phyloP scores from a whole-genome alignment of 2,329 filamentous ascomycete species.

The Epichloe sibirici region DNA sequence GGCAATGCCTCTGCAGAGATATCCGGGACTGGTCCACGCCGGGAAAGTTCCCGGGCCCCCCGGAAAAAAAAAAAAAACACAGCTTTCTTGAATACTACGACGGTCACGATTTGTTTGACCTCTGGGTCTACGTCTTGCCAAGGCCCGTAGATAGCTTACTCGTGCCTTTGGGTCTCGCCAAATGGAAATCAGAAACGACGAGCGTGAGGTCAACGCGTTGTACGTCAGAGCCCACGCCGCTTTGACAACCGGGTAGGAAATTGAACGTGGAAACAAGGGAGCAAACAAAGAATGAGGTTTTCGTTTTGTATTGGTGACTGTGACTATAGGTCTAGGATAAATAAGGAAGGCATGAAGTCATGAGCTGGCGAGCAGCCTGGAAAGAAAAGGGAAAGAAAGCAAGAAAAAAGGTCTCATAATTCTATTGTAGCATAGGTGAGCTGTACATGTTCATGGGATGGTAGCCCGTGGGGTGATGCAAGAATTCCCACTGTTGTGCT shows the following conservation, averaged over 20 bases:
- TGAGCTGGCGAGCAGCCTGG: neutral
- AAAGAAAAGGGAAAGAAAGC: neutral
- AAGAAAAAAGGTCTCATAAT: neutral
- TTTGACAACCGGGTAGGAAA: neutral
- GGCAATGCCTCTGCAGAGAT: too few relatives aligned
- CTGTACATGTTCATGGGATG: slow-evolving; percentile 3
- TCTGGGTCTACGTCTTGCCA: neutral
- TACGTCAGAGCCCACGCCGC: neutral
- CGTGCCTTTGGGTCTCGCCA: neutral
- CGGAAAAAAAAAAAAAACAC: too few relatives aligned
- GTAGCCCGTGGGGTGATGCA: slow-evolving; percentile 1
- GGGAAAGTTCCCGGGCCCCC: too few relatives aligned
- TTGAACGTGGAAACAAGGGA: too few relatives aligned
- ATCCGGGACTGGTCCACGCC: too few relatives aligned
- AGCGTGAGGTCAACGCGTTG: neutral
- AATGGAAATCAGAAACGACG: neutral
- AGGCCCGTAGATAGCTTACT: neutral
- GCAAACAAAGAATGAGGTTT: too few relatives aligned
- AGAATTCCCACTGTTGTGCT: slow-evolving; percentile 2
- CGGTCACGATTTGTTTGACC: too few relatives aligned
- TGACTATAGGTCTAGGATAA: neutral
- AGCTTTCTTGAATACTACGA: too few relatives aligned
- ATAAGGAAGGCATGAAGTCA: neutral
- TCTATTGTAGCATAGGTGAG: neutral
- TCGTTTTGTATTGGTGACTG: too few relatives aligned